Evolutionary conservation across 2,329 filamentous ascomycete genomes (phyloP).

Genomic region (Fusarium caatingaense): DNA sequence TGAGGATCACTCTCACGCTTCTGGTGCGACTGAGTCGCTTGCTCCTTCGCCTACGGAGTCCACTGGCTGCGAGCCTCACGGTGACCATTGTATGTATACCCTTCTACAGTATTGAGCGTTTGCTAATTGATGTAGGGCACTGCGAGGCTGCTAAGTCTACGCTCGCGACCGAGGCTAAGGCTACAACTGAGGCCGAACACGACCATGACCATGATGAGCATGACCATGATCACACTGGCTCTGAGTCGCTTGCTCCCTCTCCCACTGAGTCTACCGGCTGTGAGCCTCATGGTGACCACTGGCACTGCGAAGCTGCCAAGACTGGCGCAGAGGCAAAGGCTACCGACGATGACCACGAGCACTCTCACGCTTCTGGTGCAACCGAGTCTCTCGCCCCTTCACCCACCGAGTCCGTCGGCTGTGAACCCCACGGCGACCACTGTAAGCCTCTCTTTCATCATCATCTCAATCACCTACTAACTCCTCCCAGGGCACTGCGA

Average conservation of each 20-base stretch:
- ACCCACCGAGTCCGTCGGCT: slow-evolving; percentile 43
- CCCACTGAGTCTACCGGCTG: slow-evolving; percentile 42
- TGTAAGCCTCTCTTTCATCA: not conserved
- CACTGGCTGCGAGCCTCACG: slow-evolving; percentile 37
- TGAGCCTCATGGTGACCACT: slow-evolving; percentile 42
- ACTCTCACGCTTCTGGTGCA: slow-evolving; percentile 22
- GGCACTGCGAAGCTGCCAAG: slow-evolving; percentile 42
- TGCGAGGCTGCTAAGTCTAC: slow-evolving; percentile 35
- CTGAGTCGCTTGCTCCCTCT: slow-evolving; percentile 21
- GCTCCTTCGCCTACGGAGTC: slow-evolving; percentile 42
- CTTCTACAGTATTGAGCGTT: too few relatives aligned
- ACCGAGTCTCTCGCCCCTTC: slow-evolving; percentile 21
- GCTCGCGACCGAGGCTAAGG: slow-evolving; percentile 11
- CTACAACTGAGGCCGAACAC: slow-evolving; percentile 10
- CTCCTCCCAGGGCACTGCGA: slow-evolving; percentile 40
- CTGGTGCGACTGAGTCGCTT: slow-evolving; percentile 13
- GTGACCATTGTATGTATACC: slow-evolving; percentile 34
- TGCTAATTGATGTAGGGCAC: slow-evolving; percentile 29
- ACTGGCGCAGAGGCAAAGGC: slow-evolving; percentile 26
- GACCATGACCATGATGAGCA: slow-evolving; percentile 12
- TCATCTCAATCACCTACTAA: not conserved
- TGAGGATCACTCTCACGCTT: not conserved
- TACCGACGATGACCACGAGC: slow-evolving; percentile 15
- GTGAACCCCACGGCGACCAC: slow-evolving; percentile 43
- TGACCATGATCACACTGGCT: not conserved